Evolutionary conservation across 2,329 filamentous ascomycete genomes (phyloP).

Genomic region (Coleophoma eucalyptorum): DNA sequence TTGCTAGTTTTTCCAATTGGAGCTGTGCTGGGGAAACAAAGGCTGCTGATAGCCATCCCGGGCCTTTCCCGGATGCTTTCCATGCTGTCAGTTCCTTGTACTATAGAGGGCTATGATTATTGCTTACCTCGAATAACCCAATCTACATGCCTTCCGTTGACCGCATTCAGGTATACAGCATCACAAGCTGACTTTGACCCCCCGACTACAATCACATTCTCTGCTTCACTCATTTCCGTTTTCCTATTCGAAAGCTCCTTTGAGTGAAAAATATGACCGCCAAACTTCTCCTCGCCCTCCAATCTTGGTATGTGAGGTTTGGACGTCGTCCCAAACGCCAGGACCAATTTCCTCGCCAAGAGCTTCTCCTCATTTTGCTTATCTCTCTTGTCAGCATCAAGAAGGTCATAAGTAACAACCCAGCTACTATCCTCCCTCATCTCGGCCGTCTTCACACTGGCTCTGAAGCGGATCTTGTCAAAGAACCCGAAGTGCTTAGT

Average conservation of each 20-base stretch:
- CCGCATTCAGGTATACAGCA: slow-evolving; percentile 55
- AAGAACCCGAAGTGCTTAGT: slow-evolving; percentile 48
- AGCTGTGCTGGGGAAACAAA: slow-evolving; percentile 64
- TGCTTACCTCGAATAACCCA: slow-evolving; percentile 49
- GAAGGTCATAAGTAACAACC: not conserved
- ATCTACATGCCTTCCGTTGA: slow-evolving; percentile 47
- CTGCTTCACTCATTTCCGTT: slow-evolving; percentile 34
- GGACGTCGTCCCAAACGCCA: slow-evolving; percentile 51
- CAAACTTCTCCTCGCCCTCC: slow-evolving; percentile 40
- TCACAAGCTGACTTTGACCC: slow-evolving; percentile 63
- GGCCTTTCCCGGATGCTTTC: slow-evolving; percentile 46
- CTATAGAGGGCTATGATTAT: not conserved
- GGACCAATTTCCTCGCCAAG: slow-evolving; percentile 39
- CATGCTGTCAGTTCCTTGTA: not conserved
- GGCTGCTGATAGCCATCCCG: slow-evolving; percentile 51
- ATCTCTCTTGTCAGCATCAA: not conserved
- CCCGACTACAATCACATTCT: slow-evolving; percentile 50
- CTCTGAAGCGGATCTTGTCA: slow-evolving; percentile 43
- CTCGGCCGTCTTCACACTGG: slow-evolving; percentile 34
- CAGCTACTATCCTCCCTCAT: not conserved
- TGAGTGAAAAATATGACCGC: slow-evolving; percentile 43
- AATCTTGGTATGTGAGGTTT: slow-evolving; percentile 42
- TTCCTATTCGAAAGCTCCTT: slow-evolving; percentile 33
- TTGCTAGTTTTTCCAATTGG: slow-evolving; percentile 63
- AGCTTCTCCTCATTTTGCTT: slow-evolving; percentile 45